phyloP scores from a whole-genome alignment of 2,329 filamentous ascomycete genomes.

The Colletotrichum siamense region DNA sequence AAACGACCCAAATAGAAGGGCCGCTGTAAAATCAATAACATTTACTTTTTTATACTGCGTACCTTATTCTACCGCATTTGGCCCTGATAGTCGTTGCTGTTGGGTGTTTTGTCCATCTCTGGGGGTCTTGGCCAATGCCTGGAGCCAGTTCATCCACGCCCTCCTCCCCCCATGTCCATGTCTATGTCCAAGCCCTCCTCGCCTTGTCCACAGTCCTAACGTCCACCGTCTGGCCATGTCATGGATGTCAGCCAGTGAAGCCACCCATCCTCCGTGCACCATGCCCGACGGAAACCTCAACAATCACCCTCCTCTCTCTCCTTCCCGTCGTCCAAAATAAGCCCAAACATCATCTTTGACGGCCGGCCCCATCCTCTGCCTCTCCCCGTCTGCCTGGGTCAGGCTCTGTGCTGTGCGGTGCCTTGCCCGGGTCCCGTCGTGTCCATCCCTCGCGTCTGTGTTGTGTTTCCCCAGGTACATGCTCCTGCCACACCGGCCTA shows the following conservation, averaged over 20 bases:
- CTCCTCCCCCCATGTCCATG: not conserved
- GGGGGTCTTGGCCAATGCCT: not conserved
- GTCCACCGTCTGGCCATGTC: not conserved
- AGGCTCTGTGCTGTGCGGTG: not conserved
- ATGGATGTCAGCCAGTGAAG: not conserved
- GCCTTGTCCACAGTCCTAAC: not conserved
- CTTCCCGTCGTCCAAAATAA: slow-evolving; percentile 15
- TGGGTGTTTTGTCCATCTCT: not conserved
- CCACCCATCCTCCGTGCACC: not conserved
- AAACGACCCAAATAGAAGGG: not conserved
- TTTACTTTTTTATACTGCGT: not conserved
- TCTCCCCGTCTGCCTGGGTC: slow-evolving; percentile 13
- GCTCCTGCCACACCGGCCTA: not conserved
- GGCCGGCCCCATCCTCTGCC: slow-evolving; percentile 6
- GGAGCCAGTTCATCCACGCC: slow-evolving; percentile 1
- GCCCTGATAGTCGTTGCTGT: not conserved
- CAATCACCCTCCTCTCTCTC: not conserved
- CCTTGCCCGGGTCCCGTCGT: not conserved
- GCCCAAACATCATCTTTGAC: slow-evolving; percentile 6
- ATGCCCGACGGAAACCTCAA: slow-evolving; percentile 7
- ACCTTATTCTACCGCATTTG: not conserved
- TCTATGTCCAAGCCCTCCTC: not conserved
- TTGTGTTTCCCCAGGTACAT: not conserved
- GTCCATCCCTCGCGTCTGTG: not conserved
- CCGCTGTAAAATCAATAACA: not conserved